These are phyloP conservation scores for Arthrocladium fulminans DNA, from an alignment of 2,329 filamentous ascomycete species.

Conservation along the genomic window DNA sequence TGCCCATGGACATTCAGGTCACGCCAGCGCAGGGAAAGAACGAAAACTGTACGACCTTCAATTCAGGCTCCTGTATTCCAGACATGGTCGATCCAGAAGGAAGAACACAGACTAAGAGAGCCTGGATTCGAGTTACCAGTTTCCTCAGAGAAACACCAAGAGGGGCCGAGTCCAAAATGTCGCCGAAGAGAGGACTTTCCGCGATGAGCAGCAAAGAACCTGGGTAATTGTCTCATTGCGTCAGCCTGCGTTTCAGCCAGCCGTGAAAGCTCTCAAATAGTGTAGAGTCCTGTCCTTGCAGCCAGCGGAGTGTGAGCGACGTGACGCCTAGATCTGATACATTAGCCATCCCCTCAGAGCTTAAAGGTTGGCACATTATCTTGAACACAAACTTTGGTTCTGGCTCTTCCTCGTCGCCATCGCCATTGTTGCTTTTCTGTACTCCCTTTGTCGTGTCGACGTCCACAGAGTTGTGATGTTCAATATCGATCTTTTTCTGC, in stretches of 20 bases:
- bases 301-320: constrained; percentile 2
- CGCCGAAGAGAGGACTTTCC: background rate
- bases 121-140: background rate
- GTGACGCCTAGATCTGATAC: background rate
- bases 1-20: too few relatives aligned
- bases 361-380: constrained; percentile 21
- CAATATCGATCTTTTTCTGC: constrained; percentile 16
- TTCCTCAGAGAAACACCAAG: background rate
- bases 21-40: too few relatives aligned
- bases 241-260: constrained; percentile 7
- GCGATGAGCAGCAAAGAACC: background rate
- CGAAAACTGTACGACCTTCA: background rate
- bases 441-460: constrained; percentile 11
- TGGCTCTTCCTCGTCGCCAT: constrained; percentile 4
- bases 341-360: background rate
- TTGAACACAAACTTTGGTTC: constrained; percentile 32
- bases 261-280: constrained; percentile 8
- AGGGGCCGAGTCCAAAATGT: background rate
- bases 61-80: background rate
- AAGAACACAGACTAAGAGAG: background rate
- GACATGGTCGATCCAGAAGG: background rate
- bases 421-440: background rate
- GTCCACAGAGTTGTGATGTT: constrained; percentile 27
- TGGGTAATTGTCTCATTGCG: background rate
- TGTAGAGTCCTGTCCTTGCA: constrained; percentile 7